Conservation (phyloP, 2,329 filamentous ascomycete species). For the Arthrobotrys sphaeroides region DNA sequence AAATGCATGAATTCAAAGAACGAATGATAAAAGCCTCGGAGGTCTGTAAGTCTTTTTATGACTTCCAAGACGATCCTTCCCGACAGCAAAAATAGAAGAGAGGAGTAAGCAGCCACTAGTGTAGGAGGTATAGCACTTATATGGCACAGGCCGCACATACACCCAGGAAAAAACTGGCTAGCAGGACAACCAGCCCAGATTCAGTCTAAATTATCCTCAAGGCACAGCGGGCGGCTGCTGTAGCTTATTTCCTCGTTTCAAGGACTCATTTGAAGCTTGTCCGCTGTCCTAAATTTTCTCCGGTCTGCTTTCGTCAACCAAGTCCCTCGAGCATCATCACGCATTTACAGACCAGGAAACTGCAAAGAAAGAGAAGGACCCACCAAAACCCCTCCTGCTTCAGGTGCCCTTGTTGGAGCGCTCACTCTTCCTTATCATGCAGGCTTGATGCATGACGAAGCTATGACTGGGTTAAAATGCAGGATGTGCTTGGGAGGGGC, state of each 20-base stretch:
- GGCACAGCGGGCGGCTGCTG: conserved; percentile 15
- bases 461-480: conserved; percentile 48
- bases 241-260: not conserved
- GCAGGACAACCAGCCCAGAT: conserved; percentile 6
- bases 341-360: not conserved
- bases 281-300: conserved; percentile 12
- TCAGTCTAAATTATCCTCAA: conserved; percentile 19
- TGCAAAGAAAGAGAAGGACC: not conserved
- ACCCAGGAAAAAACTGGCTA: not conserved
- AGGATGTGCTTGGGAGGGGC: conserved; percentile 43
- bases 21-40: not conserved
- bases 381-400: conserved; percentile 19
- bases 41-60: conserved; percentile 17
- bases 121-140: conserved; percentile 34
- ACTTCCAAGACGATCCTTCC: conserved; percentile 30
- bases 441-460: conserved; percentile 52
- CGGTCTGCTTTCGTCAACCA: not conserved
- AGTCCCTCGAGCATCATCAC: not conserved
- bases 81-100: conserved; percentile 41
- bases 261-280: conserved; percentile 7
- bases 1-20: not conserved
- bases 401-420: conserved; percentile 26
- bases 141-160: conserved; percentile 29
- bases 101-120: conserved; percentile 43
- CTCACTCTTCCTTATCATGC: conserved; percentile 45